Conservation (phyloP, 768 basidiomycete genomes). For the Ramaria sp. region DNA sequence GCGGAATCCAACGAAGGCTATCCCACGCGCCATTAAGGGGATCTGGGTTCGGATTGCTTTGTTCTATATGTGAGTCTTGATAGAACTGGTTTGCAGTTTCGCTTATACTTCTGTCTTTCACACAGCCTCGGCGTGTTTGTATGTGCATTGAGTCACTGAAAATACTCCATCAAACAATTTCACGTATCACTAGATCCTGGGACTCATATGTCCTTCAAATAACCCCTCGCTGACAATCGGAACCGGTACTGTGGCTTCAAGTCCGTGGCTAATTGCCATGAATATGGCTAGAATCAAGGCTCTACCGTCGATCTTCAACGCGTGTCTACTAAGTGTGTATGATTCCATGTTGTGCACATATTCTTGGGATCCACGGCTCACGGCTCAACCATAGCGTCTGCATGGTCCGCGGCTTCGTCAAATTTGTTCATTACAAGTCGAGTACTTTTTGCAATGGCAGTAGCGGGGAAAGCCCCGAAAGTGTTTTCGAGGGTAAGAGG, state of each 20-base stretch:
- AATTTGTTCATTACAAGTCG: conserved; percentile 41
- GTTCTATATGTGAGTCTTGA: conserved; percentile 19
- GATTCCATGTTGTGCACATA: conserved; percentile 13
- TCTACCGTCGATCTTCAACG: conserved; percentile 49
- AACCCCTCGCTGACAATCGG: conserved; percentile 21
- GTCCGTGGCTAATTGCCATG: conserved; percentile 32
- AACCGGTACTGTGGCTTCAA: conserved; percentile 19
- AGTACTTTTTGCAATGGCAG: conserved; percentile 39
- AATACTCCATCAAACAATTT: no score
- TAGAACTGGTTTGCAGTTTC: conserved; percentile 13
- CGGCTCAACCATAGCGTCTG: conserved; percentile 28
- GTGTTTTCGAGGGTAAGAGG: conserved; percentile 35
- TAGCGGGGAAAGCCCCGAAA: conserved; percentile 40
- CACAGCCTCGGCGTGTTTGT: no score
- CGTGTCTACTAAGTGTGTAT: conserved; percentile 39
- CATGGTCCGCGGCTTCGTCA: conserved; percentile 45
- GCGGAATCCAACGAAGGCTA: conserved; percentile 29
- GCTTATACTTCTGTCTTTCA: no score
- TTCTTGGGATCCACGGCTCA: neutral
- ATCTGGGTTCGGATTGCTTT: conserved; percentile 28
- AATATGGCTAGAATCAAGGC: conserved; percentile 29
- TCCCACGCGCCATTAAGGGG: conserved; percentile 30
- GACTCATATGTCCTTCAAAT: conserved; percentile 26
- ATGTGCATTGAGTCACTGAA: no score
- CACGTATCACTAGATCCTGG: conserved; percentile 21